A percentile compares a stretch with the other conserved stretches of the same genome.
Conservation (phyloP, 2,329 filamentous ascomycete genomes). For the Claviceps digitariae region DNA sequence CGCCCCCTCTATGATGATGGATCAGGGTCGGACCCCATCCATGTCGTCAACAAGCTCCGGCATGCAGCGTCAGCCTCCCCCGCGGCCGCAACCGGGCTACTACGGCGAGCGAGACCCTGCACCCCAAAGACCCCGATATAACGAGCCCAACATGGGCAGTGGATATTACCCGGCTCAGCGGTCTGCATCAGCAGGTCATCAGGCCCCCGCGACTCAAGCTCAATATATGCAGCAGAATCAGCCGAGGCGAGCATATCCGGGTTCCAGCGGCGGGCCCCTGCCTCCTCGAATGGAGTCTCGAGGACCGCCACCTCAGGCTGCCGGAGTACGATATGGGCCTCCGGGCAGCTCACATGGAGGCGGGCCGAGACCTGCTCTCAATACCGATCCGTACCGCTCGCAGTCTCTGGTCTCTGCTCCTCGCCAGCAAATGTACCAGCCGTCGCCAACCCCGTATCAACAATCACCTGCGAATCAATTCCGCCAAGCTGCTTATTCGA, state of each 20-base stretch:
- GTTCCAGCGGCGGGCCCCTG: conserved; percentile 30
- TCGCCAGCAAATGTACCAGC: conserved; percentile 59
- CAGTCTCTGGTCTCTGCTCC: conserved; percentile 74
- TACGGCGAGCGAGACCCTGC: conserved; percentile 20
- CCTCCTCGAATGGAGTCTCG: conserved; percentile 53
- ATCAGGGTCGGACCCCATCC: conserved; percentile 62
- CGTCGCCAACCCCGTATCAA: conserved; percentile 47
- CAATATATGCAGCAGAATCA: conserved; percentile 34
- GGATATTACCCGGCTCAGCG: conserved; percentile 42
- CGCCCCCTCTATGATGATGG: conserved; percentile 36
- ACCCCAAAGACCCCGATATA: conserved; percentile 16
- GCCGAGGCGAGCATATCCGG: conserved; percentile 31
- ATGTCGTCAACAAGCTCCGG: conserved; percentile 44
- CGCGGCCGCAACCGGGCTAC: conserved; percentile 32
- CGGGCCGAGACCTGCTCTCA: conserved; percentile 56
- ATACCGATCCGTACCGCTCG: conserved; percentile 78
- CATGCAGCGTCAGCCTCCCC: conserved; percentile 52
- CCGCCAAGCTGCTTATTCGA: conserved; percentile 60
- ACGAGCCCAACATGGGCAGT: conserved; percentile 27
- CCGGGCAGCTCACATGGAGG: conserved; percentile 51
- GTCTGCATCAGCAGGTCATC: conserved; percentile 34
- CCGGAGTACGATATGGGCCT: conserved; percentile 27
- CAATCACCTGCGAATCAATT: conserved; percentile 59
- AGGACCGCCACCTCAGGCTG: conserved; percentile 30
- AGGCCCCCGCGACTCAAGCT: conserved; percentile 25